These are phyloP conservation scores for Melaleuca alternifolia DNA, from an alignment of 345 rosid genomes.

Conservation along the genomic window DNA sequence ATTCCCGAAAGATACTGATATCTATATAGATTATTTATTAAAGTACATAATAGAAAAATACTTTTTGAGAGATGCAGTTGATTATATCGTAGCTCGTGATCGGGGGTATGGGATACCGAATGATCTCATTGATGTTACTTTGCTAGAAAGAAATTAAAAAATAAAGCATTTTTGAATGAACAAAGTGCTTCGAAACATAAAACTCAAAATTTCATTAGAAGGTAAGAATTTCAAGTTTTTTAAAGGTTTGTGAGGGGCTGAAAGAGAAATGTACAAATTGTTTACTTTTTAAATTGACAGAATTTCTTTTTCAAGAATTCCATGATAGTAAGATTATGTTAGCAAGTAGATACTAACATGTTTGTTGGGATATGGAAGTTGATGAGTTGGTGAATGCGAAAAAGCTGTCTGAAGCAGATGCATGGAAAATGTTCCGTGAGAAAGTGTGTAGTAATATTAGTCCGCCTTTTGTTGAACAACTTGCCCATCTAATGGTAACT, in stretches of 20 bases:
- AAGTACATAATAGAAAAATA: slow-evolving; percentile 19
- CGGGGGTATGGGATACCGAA: slow-evolving; percentile 10
- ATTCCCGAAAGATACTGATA: slow-evolving; percentile 3
- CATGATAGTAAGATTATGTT: slow-evolving; percentile 20
- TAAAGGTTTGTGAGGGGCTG: background rate
- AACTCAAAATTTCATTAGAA: slow-evolving; percentile 4
- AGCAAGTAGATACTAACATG: slow-evolving; percentile 13
- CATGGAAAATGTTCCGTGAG: slow-evolving; percentile 14
- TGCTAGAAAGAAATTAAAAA: slow-evolving; percentile 7
- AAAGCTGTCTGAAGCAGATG: background rate
- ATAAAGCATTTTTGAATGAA: slow-evolving; percentile 9
- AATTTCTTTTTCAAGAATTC: too few species aligned
- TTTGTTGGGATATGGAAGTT: slow-evolving; percentile 5
- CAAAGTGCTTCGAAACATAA: slow-evolving; percentile 7
- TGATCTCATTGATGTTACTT: slow-evolving; percentile 4
- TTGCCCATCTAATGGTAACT: slow-evolving; percentile 2
- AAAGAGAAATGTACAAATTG: too few species aligned
- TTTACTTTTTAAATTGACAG: too few species aligned
- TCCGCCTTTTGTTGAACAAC: slow-evolving; percentile 8
- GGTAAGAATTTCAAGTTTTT: background rate
- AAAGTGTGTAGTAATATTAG: slow-evolving; percentile 1
- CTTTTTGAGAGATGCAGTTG: background rate
- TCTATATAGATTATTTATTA: too few species aligned
- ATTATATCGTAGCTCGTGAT: slow-evolving; percentile 2
- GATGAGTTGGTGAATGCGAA: slow-evolving; percentile 7